Base-by-base conservation (phyloP, 495 filamentous ascomycete genomes). In the Aspergillus sclerotioniger region DNA sequence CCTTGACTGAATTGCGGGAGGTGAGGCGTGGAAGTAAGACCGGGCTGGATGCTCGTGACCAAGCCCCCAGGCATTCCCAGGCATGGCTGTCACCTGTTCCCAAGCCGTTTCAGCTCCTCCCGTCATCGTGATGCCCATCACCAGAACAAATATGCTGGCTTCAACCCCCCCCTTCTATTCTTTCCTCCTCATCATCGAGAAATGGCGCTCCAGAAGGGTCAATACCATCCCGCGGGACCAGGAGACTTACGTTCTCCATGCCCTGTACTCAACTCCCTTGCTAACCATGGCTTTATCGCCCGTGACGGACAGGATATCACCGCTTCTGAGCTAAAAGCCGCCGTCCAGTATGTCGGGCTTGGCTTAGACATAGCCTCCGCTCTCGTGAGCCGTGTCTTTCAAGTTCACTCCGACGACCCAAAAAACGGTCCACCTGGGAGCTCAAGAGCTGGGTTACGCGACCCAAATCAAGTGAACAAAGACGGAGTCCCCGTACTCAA, bases 271-370 rank as follows among this genome's bases (percentile, higher is more conserved):
- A 64, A 64, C 58, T 32, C 44, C 17, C 62, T 64, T 37, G 62
- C 62, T 41, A 63, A 63, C 56, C 56, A 59, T 28, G 53, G 53
- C 32, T 41, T 53, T 21, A 59, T 63, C 47, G 25, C 62, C 8
- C 58, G 58, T 17, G 32, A 57, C 19, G 62, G 62, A 1, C 62
- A 58, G 13, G 56, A 60, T 46, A 61, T 64, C 54, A 64, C 62
- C 6, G 32, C 52, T 7, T 12, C 39, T 51, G 33, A 60, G 25
- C 54, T 64, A 0, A 47, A 44, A 33, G 21, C 58, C 8, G 62
- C 62, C 4, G 45, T 64, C 0, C 49, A 51, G 15, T 35, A 54
- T 9, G 51, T 64, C 45, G 58, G 62, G 0, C 54, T 61, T 12
- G 62, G 54, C 25, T 8, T 28, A 1, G 46, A 44, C 37, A 35